Evolutionary conservation across 2,329 filamentous ascomycete genomes (phyloP), one percentile per base, ranked within the genome.

Genomic region (Talaromyces sp.): DNA sequence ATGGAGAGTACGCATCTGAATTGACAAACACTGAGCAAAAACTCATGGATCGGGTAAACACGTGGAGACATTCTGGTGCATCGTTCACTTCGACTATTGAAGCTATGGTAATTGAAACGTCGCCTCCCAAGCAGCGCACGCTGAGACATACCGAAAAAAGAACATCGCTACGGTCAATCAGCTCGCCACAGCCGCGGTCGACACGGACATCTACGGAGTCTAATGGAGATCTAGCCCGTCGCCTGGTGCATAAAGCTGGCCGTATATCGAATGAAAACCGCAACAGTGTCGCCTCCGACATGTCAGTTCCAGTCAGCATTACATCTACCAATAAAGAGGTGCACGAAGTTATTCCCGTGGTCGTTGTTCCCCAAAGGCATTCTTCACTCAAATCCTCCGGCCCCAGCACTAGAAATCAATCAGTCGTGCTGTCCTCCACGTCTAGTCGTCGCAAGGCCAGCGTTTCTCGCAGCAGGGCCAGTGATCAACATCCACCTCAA

Each of bases 41-140:
- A 43, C 65, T 74, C 22, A 71, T 68, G 57, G 70, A 73, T 22
- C 67, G 69, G 6, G 69, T 74, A 19, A 75, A 76, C 13, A 68
- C 67, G 60, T 76, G 74, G 67, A 79, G 84, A 50, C 74, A 81
- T 22, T 87, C 85, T 14, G 79, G 73, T 16, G 73, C 81, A 2
- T 87, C 85, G 2, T 80, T 80, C 24, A 78, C 81, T 11, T 87
- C 85, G 6, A 85, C 84, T 0, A 77, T 87, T 16, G 83, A 85
- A 74, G 85, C 83, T 13, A 78, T 84, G 70, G 83, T 87, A 35
- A 79, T 86, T 52, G 78, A 83, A 19, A 79, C 79, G 16, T 81
- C 82, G 3, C 81, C 79, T 45, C 79, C 77, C 66, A 75, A 78
- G 43, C 77, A 73, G 61, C 77, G 75, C 47, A 81, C 78, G 1